Base-by-base conservation (phyloP, 2,329 filamentous ascomycete species). In the Karstenula rhodostoma region DNA sequence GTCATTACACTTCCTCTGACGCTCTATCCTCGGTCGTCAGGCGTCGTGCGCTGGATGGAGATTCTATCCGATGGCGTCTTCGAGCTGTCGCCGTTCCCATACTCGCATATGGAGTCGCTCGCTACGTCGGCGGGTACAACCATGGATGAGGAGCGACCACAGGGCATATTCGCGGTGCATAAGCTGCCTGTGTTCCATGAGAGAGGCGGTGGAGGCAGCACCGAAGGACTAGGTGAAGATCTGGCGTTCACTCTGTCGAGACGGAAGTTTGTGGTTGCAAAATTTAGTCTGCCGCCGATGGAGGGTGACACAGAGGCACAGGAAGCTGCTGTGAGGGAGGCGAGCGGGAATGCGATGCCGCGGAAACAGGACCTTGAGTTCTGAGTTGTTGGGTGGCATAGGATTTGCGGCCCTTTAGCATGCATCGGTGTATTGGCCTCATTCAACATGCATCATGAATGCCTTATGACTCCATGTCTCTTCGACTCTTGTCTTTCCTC, bases 221-320 rank as follows among this genome's bases (percentile, higher is more conserved):
- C 77, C 1, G 80, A 81, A 29, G 79, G 88, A 63, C 85, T 90
- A 56, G 89, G 91, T 25, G 92, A 96, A 72, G 93, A 97, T 78
- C 86, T 97, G 78, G 93, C 93, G 4, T 99, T 99, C 77, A 94
- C 89, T 62, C 80, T 99, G 54, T 97, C 93, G 76, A 85, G 92
- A 70, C 89, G 86, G 69, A 94, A 92, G 54, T 88, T 99, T 67
- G 86, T 92, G 42, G 93, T 99, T 65, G 91, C 90, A 70, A 93
- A 93, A 0, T 97, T 93, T 78, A 95, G 91, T 74, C 82, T 99
- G 46, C 95, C 95, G 27, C 95, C 95, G 0, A 83, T 94, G 43
- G 91, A 93, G 57, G 92, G 90, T 1, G 92, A 93, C 66, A 85
- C 80, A 46, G 86, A 87, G 69, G 87, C 84, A 15, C 86, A 88